These are phyloP conservation scores for Solanum infundibuliforme DNA, from an alignment of 257 asterid species.

Conservation along the genomic window DNA sequence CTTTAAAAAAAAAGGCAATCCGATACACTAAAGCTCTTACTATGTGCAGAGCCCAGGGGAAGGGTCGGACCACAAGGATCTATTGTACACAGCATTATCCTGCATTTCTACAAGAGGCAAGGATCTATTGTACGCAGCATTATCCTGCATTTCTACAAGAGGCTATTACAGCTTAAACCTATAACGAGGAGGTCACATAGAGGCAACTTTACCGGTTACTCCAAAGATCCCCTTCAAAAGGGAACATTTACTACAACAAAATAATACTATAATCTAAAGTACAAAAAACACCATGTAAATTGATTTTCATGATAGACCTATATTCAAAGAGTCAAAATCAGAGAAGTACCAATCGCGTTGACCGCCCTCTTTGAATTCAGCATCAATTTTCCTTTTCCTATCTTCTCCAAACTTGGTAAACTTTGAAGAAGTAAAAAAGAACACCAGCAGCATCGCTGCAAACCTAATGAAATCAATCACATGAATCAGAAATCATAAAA, in stretches of 20 bases:
- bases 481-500: neutral
- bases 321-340: neutral
- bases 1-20: neutral
- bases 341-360: slow-evolving; percentile 78
- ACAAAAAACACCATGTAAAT: neutral
- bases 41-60: neutral
- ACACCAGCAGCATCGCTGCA: slow-evolving; percentile 65
- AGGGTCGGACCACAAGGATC: neutral
- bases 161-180: neutral
- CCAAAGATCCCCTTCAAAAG: neutral
- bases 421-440: slow-evolving; percentile 77
- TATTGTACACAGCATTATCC: no score
- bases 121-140: neutral
- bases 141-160: neutral
- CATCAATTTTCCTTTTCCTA: slow-evolving; percentile 56
- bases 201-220: neutral
- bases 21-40: neutral
- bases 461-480: slow-evolving; percentile 27
- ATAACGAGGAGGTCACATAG: neutral
- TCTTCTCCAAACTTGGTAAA: slow-evolving; percentile 78
- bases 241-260: neutral
- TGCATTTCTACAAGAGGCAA: no score
- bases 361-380: slow-evolving; percentile 93
- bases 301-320: neutral
- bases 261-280: neutral